These are phyloP conservation scores for Chondrus crispus DNA, from an alignment of 23 red algal species.

Conservation along the genomic window DNA sequence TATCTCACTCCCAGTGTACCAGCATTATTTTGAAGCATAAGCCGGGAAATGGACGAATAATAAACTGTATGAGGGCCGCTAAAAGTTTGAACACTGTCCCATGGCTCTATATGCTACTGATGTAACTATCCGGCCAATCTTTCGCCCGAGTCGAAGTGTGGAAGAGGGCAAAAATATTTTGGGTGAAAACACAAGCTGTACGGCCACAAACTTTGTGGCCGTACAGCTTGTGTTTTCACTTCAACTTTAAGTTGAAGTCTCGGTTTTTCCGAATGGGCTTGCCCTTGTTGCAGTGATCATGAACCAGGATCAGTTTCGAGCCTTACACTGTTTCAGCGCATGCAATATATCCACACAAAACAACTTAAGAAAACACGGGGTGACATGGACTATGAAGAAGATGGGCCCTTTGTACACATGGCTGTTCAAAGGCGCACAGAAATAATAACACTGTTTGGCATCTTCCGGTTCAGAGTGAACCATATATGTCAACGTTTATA, in stretches of 20 bases:
- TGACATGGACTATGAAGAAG: background rate
- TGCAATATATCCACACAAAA: background rate
- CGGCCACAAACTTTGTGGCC: no score
- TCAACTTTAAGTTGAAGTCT: background rate
- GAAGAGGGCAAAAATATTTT: slow-evolving; percentile 8
- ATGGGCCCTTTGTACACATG: background rate
- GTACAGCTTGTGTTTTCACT: background rate
- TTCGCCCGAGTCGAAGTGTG: background rate
- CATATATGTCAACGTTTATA: no score
- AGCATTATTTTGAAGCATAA: no score
- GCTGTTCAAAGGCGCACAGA: no score
- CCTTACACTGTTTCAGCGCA: background rate
- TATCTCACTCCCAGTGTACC: no score
- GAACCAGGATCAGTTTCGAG: background rate
- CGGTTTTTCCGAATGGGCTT: background rate
- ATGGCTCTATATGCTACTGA: background rate
- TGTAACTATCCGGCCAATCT: background rate
- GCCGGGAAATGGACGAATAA: no score
- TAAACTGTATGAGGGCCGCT: no score
- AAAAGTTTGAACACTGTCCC: background rate
- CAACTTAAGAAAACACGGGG: background rate
- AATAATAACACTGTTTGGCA: no score
- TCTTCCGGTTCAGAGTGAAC: no score
- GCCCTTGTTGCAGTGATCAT: background rate
- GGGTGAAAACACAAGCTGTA: slow-evolving; percentile 8